Base-by-base conservation (phyloP, 2,329 filamentous ascomycete genomes). In the Sporothrix euskadiensis region DNA sequence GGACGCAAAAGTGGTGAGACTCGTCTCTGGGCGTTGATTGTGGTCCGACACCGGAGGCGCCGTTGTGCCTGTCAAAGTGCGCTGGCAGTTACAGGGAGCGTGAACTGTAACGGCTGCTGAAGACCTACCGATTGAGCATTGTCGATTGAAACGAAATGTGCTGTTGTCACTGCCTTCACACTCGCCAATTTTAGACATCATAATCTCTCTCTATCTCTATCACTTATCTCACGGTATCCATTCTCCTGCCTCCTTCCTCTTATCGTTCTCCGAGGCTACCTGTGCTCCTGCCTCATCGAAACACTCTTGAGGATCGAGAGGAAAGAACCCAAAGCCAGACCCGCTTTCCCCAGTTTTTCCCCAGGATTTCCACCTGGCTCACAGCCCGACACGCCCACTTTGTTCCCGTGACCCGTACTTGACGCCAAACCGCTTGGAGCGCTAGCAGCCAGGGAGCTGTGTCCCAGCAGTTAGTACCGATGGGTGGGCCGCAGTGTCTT, bases 341-440 rank as follows among this genome's bases (percentile, higher is more conserved):
- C 73, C 72, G 72, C 73, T 74, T 71, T 72, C 74, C 59, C 75
- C 75, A 74, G 59, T 73, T 76, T 76, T 76, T 74, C 75, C 75
- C 75, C 75, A 74, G 75, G 73, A 76, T 73, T 72, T 71, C 54
- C 52, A 54, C 19, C 63, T 66, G 57, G 54, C 49, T 54, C 52
- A 59, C 32, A 44, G 61, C 52, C 63, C 39, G 39, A 16, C 61
- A 66, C 61, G 61, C 61, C 61, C 49, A 69, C 75, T 69, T 69
- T 70, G 75, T 70, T 72, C 75, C 72, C 75, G 75, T 76, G 75
- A 76, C 56, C 70, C 72, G 56, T 56, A 41, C 63, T 22, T 35
- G 10, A 71, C 73, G 70, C 73, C 73, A 74, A 63, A 41, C 73
- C 73, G 16, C 8, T 74, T 73, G 8, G 6, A 69, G 74, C 56